Evolutionary conservation across 768 basidiomycete genomes (phyloP).

Genomic region (Megacollybia marginata): DNA sequence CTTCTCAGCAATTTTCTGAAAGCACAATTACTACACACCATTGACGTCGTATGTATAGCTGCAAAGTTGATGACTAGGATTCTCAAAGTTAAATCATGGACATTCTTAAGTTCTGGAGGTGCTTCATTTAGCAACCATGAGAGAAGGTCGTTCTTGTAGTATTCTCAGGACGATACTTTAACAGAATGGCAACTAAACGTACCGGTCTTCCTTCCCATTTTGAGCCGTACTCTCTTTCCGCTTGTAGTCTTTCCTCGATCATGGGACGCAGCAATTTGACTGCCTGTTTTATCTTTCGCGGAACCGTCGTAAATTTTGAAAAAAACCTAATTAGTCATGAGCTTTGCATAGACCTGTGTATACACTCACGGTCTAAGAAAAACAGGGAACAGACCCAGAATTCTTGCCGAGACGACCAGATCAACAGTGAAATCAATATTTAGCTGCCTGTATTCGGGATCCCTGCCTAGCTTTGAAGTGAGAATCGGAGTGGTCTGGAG

Average conservation of each 20-base stretch:
- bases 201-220: constrained; percentile 27
- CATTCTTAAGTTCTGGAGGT: constrained; percentile 18
- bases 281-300: constrained; percentile 5
- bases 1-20: not conserved
- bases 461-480: not conserved
- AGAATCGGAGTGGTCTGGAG: not conserved
- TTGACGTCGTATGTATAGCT: constrained; percentile 31
- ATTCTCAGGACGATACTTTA: too few species aligned
- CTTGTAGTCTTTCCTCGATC: constrained; percentile 23
- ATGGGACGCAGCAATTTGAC: constrained; percentile 20
- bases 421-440: constrained; percentile 22
- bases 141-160: constrained; percentile 34
- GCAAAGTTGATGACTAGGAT: constrained; percentile 35
- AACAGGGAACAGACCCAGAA: constrained; percentile 27
- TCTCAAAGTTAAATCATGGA: constrained; percentile 23
- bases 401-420: constrained; percentile 17
- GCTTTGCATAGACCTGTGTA: not conserved
- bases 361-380: constrained; percentile 31
- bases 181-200: constrained; percentile 1
- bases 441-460: constrained; percentile 1
- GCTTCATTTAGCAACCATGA: constrained; percentile 38
- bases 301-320: not conserved
- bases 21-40: not conserved
- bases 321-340: not conserved
- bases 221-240: constrained; percentile 17